A percentile compares a stretch with the other conserved stretches of the same genome.
These are phyloP conservation scores for Trapa incisa DNA, from an alignment of 345 rosid species.

Conservation along the genomic window DNA sequence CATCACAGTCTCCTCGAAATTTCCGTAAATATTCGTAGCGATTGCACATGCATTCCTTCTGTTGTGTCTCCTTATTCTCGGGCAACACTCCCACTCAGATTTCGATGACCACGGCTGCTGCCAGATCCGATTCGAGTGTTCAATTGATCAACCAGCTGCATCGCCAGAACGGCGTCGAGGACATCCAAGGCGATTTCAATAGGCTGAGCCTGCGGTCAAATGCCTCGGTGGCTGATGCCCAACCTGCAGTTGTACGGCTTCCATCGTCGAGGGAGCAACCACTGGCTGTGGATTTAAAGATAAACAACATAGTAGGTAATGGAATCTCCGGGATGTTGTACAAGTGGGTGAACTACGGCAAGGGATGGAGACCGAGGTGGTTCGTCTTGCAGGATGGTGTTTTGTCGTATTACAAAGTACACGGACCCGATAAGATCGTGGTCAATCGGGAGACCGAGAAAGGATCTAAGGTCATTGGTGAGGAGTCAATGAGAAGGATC, in stretches of 20 bases:
- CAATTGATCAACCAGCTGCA: slow-evolving; percentile 19
- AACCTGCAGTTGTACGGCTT: slow-evolving; percentile 13
- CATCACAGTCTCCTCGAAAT: neutral
- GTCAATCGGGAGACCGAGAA: slow-evolving; percentile 52
- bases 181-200: slow-evolving; percentile 4
- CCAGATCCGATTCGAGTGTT: slow-evolving; percentile 22
- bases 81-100: slow-evolving; percentile 23
- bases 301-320: slow-evolving; percentile 30
- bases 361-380: slow-evolving; percentile 65
- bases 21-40: neutral
- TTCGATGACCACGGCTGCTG: slow-evolving; percentile 14
- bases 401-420: slow-evolving; percentile 62
- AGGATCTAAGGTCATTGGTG: slow-evolving; percentile 63
- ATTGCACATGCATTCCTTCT: slow-evolving; percentile 46
- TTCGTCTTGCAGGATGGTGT: slow-evolving; percentile 71
- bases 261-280: slow-evolving; percentile 34
- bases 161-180: slow-evolving; percentile 19
- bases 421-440: slow-evolving; percentile 54
- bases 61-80: slow-evolving; percentile 39
- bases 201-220: slow-evolving; percentile 16
- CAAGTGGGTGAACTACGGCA: slow-evolving; percentile 60
- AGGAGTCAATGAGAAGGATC: slow-evolving; percentile 41
- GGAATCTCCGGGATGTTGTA: slow-evolving; percentile 42
- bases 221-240: slow-evolving; percentile 2
- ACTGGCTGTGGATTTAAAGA: slow-evolving; percentile 49